Conservation (phyloP, 1,284 basidiomycete species). For the Hymenochaete sp. region DNA sequence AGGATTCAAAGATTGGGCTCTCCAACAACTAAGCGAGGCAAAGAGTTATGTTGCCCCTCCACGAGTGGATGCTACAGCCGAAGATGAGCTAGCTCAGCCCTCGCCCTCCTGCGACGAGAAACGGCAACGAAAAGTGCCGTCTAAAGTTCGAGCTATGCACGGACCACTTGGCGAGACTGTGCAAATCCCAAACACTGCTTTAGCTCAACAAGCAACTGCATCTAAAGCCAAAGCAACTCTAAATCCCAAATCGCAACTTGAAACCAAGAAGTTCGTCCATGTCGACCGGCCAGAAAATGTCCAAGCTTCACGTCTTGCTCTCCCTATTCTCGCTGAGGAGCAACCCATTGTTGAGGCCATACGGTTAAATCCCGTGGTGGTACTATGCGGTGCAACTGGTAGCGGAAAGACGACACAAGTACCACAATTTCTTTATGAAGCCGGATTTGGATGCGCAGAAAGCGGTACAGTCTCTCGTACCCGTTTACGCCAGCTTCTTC, state of each 20-base stretch:
- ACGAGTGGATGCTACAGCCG: slow-evolving; percentile 16
- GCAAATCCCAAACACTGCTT: slow-evolving; percentile 49
- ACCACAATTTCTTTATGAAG: slow-evolving; percentile 89
- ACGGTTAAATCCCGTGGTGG: slow-evolving; percentile 70
- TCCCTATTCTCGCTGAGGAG: slow-evolving; percentile 92
- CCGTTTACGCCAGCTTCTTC: background rate
- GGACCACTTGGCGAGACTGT: slow-evolving; percentile 65
- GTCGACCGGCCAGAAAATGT: slow-evolving; percentile 69
- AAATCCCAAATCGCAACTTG: slow-evolving; percentile 13
- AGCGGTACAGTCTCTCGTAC: slow-evolving; percentile 47
- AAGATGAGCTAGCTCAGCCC: slow-evolving; percentile 33
- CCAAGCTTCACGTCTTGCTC: slow-evolving; percentile 65
- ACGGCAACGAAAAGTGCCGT: no score
- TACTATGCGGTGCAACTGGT: slow-evolving; percentile 83
- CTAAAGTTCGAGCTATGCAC: no score
- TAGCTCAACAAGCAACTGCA: slow-evolving; percentile 38
- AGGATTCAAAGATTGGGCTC: slow-evolving; percentile 82
- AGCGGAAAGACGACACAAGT: slow-evolving; percentile 99
- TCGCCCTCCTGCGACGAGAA: slow-evolving; percentile 28
- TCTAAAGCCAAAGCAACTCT: background rate
- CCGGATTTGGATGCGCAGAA: slow-evolving; percentile 81
- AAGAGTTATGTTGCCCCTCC: slow-evolving; percentile 41
- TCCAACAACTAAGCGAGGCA: slow-evolving; percentile 57
- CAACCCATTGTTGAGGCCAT: slow-evolving; percentile 92
- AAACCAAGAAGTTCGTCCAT: slow-evolving; percentile 40